Conservation (phyloP, 306 rosid species). For the Sphenostylis stenocarpa region DNA sequence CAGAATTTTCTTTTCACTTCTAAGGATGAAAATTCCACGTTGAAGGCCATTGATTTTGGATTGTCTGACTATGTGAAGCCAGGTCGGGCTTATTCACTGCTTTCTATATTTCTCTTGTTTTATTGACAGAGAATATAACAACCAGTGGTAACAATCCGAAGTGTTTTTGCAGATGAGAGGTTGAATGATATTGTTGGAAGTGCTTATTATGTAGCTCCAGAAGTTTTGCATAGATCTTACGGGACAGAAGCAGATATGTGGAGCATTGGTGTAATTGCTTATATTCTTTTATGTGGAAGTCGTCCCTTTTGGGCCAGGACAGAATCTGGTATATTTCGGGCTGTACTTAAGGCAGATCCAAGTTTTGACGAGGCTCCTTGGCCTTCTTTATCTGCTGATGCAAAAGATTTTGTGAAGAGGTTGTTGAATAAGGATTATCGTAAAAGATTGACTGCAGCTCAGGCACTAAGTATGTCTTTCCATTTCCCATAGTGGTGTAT, state of each 20-base stretch:
- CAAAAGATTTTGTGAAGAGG: constrained; percentile 68
- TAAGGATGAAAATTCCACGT: constrained; percentile 54
- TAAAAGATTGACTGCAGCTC: constrained; percentile 74
- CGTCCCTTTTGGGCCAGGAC: constrained; percentile 88
- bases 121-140: not conserved
- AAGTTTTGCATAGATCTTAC: constrained; percentile 82
- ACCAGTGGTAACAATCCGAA: not conserved
- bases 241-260: constrained; percentile 90
- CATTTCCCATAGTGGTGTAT: constrained; percentile 2
- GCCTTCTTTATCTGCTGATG: constrained; percentile 75
- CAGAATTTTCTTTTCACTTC: constrained; percentile 80
- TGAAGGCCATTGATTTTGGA: constrained; percentile 83
- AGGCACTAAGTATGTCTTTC: constrained; percentile 55
- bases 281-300: constrained; percentile 86
- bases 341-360: constrained; percentile 78
- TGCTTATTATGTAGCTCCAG: constrained; percentile 92
- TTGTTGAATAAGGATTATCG: constrained; percentile 74
- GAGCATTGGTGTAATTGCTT: constrained; percentile 91
- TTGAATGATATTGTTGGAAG: constrained; percentile 88
- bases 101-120: constrained; percentile 8
- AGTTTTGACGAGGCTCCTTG: constrained; percentile 84
- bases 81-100: constrained; percentile 44
- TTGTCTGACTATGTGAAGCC: constrained; percentile 88
- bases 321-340: constrained; percentile 81
- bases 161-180: constrained; percentile 65